Evolutionary conservation across 305 asterid genomes (phyloP).

Genomic region (Coffea humblotiana): DNA sequence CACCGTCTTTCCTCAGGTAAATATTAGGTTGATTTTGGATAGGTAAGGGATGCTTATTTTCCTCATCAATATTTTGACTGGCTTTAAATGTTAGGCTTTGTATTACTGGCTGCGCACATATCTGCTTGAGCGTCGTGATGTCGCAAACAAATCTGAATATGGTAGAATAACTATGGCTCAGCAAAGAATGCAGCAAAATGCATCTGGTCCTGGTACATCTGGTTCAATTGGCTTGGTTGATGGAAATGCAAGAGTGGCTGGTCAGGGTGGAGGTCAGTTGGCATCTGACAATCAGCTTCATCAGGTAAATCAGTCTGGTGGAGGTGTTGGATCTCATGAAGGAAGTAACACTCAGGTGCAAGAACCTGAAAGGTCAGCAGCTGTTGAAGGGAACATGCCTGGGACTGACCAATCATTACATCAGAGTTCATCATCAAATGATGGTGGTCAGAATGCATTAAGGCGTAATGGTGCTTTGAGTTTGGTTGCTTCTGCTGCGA

Average conservation of each 20-base stretch:
- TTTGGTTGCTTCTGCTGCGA: conserved; percentile 86
- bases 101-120: conserved; percentile 99
- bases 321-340: conserved; percentile 77
- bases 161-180: conserved; percentile 98
- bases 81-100: conserved; percentile 61
- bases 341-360: conserved; percentile 74
- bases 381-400: conserved; percentile 68
- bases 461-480: conserved; percentile 87
- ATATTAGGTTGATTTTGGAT: conserved; percentile 12
- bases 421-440: conserved; percentile 63
- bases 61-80: conserved; percentile 18
- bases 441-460: conserved; percentile 72
- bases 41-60: conserved; percentile 8
- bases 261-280: conserved; percentile 67
- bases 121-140: conserved; percentile 98
- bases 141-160: conserved; percentile 92
- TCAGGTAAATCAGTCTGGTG: conserved; percentile 73
- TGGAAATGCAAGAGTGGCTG: conserved; percentile 67
- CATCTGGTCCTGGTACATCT: conserved; percentile 55
- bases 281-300: conserved; percentile 80
- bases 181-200: conserved; percentile 97
- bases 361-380: conserved; percentile 77
- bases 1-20: conserved; percentile 93
- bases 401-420: conserved; percentile 74
- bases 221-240: conserved; percentile 64